Conservation (phyloP, 2,329 filamentous ascomycete genomes). For the Ophiocordyceps australis region DNA sequence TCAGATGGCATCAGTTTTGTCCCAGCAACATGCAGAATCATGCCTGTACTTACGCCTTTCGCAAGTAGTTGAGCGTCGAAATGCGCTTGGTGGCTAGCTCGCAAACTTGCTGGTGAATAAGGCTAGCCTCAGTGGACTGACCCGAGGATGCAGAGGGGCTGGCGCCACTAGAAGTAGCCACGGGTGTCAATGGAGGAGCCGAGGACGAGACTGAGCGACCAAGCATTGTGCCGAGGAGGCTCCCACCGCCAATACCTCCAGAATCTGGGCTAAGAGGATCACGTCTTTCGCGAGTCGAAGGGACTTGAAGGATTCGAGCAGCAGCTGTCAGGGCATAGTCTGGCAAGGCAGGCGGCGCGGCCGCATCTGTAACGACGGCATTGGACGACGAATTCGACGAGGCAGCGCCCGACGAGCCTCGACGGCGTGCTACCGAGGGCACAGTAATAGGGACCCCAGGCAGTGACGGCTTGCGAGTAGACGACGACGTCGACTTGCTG, state of each 20-base stretch:
- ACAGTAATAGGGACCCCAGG: slow-evolving; percentile 25
- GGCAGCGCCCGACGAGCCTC: slow-evolving; percentile 16
- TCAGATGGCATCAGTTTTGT: no score
- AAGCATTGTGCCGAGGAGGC: no score
- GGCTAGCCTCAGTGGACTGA: slow-evolving; percentile 20
- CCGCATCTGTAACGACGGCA: slow-evolving; percentile 23
- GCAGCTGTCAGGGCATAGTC: slow-evolving; percentile 32
- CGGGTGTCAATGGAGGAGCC: slow-evolving; percentile 7
- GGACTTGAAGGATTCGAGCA: slow-evolving; percentile 18
- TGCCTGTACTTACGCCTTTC: slow-evolving; percentile 71
- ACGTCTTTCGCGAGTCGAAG: no score
- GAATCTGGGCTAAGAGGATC: not conserved
- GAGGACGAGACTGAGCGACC: not conserved
- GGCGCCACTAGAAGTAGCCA: slow-evolving; percentile 1
- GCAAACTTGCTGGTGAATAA: slow-evolving; percentile 49
- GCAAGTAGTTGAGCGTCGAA: slow-evolving; percentile 79
- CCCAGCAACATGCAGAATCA: no score
- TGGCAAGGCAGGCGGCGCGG: slow-evolving; percentile 32
- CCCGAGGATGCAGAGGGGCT: slow-evolving; percentile 1
- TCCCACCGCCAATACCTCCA: no score
- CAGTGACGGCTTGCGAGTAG: slow-evolving; percentile 23
- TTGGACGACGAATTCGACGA: slow-evolving; percentile 9
- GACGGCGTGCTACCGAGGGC: slow-evolving; percentile 14
- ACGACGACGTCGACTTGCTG: no score
- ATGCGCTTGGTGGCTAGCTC: slow-evolving; percentile 85